Conservation (phyloP, 2,329 filamentous ascomycete genomes). For the Venturia oleaginea region DNA sequence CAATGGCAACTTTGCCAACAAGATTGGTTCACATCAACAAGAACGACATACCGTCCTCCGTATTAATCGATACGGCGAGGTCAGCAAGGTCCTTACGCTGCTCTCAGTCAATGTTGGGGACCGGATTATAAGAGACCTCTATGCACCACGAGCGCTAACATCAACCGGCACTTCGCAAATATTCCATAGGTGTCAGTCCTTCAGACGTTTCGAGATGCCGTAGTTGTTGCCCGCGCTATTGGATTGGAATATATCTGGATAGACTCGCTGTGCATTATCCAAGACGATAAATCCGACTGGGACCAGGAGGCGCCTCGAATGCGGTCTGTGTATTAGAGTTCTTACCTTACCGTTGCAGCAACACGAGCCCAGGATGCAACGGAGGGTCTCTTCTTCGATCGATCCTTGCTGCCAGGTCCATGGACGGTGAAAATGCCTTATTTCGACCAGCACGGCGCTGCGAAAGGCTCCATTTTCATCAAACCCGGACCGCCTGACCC, state of each 20-base stretch:
- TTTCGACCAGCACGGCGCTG: neutral
- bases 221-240: neutral
- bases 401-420: neutral
- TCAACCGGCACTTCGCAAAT: neutral
- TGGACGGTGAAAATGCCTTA: too few relatives aligned
- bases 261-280: conserved; percentile 12
- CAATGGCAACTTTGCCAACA: too few relatives aligned
- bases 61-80: too few relatives aligned
- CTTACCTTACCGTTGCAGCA: conserved; percentile 9
- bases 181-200: neutral
- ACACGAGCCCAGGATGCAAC: neutral
- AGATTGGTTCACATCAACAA: too few relatives aligned
- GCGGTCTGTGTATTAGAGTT: conserved; percentile 10
- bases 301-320: neutral
- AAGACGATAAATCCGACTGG: conserved; percentile 12
- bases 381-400: neutral
- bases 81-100: neutral
- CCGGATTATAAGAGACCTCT: neutral
- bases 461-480: neutral
- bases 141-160: neutral
- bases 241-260: conserved; percentile 9
- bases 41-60: too few relatives aligned
- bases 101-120: conserved; percentile 11
- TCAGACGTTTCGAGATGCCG: conserved; percentile 8
- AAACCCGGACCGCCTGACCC: neutral